Evolutionary conservation across 768 basidiomycete genomes (phyloP).

Genomic region (Rickenella mellea): DNA sequence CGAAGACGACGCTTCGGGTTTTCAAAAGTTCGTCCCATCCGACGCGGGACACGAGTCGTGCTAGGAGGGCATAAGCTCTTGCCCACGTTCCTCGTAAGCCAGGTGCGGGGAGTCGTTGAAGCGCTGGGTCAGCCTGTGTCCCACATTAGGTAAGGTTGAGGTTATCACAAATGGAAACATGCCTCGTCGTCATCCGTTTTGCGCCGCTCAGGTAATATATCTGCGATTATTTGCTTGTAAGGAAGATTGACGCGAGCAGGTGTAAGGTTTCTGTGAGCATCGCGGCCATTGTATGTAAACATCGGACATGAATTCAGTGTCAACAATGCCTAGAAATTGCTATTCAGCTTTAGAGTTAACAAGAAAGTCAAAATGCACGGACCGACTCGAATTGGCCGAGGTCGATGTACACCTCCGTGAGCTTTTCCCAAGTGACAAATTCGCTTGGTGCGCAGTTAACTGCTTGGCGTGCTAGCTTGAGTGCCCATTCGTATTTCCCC

Average conservation of each 20-base stretch:
- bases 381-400: slow-evolving; percentile 80
- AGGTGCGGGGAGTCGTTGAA: slow-evolving; percentile 91
- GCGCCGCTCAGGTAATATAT: slow-evolving; percentile 79
- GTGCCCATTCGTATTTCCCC: slow-evolving; percentile 78
- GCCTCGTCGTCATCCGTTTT: slow-evolving; percentile 84
- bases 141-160: slow-evolving; percentile 1
- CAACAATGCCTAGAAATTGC: slow-evolving; percentile 49
- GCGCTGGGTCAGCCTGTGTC: slow-evolving; percentile 79
- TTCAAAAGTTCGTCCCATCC: slow-evolving; percentile 99
- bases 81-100: slow-evolving; percentile 94
- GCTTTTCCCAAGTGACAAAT: slow-evolving; percentile 97
- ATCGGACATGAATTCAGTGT: slow-evolving; percentile 99
- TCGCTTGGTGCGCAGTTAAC: slow-evolving; percentile 98
- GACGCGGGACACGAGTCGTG: slow-evolving; percentile 85
- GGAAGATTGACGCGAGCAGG: slow-evolving; percentile 81
- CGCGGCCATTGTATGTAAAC: slow-evolving; percentile 98
- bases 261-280: slow-evolving; percentile 77
- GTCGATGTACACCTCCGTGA: slow-evolving; percentile 93
- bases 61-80: slow-evolving; percentile 83
- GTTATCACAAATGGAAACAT: slow-evolving; percentile 6
- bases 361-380: slow-evolving; percentile 14
- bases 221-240: slow-evolving; percentile 74
- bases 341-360: neutral
- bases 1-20: slow-evolving; percentile 89
- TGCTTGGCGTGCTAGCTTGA: slow-evolving; percentile 86